A percentile compares a stretch with the other conserved stretches of the same genome.
phyloP scores from a whole-genome alignment of 495 filamentous ascomycete genomes.

The Cryomyces minteri region DNA sequence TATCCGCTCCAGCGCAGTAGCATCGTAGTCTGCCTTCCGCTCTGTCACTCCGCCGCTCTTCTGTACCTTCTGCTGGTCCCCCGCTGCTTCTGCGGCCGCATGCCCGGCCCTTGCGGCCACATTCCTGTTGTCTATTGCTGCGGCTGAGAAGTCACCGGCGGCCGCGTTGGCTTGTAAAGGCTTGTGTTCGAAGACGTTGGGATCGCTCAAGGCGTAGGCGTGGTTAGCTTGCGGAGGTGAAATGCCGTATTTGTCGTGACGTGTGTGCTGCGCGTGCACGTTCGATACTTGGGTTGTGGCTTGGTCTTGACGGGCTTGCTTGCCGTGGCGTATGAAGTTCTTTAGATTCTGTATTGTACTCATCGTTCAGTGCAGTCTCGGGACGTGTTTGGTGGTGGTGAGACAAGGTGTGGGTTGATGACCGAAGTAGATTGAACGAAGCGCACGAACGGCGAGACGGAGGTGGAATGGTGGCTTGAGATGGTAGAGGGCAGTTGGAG shows the following conservation, averaged over 20 bases:
- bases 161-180: constrained; percentile 20
- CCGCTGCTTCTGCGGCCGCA: constrained; percentile 33
- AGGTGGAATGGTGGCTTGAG: no score
- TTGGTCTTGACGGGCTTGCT: constrained; percentile 64
- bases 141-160: constrained; percentile 32
- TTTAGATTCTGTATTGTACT: constrained; percentile 73
- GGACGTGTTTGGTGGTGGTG: no score
- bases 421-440: no score
- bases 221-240: constrained; percentile 30
- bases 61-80: constrained; percentile 26
- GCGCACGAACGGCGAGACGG: no score
- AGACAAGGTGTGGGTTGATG: no score
- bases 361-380: background rate
- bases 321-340: constrained; percentile 97
- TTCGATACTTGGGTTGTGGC: constrained; percentile 49
- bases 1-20: constrained; percentile 57
- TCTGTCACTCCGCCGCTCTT: constrained; percentile 20
- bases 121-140: constrained; percentile 38
- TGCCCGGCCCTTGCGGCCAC: constrained; percentile 45
- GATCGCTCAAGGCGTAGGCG: constrained; percentile 38
- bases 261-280: constrained; percentile 42
- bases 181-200: constrained; percentile 25
- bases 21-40: constrained; percentile 36
- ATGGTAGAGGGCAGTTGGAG: no score
- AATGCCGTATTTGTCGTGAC: constrained; percentile 23